Conservation (phyloP, 768 basidiomycete genomes). For the Paxillus rubicundulus region DNA sequence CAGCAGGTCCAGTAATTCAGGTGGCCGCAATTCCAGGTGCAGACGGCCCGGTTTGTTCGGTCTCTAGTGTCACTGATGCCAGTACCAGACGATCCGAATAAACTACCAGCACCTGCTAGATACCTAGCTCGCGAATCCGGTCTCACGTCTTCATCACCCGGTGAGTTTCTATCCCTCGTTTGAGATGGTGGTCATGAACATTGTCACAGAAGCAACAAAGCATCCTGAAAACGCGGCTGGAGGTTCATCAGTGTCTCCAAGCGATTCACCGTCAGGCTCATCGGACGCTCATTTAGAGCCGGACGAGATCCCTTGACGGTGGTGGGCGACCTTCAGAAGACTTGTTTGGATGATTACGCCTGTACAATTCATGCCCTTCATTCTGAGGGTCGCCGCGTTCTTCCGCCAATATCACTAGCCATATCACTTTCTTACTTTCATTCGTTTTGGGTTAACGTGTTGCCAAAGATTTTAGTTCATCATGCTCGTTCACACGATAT, state of each 20-base stretch:
- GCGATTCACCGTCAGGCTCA: slow-evolving; percentile 8
- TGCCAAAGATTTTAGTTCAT: slow-evolving; percentile 17
- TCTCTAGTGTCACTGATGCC: slow-evolving; percentile 10
- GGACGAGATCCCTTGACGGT: slow-evolving; percentile 40
- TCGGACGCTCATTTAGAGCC: slow-evolving; percentile 13
- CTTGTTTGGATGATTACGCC: slow-evolving; percentile 43
- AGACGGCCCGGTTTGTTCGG: neutral
- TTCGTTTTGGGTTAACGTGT: slow-evolving; percentile 24
- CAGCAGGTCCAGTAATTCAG: slow-evolving; percentile 25
- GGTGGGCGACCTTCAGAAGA: slow-evolving; percentile 48
- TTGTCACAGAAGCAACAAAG: slow-evolving; percentile 15
- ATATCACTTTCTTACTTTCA: slow-evolving; percentile 24
- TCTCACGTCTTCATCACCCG: slow-evolving; percentile 1
- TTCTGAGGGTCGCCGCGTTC: slow-evolving; percentile 49
- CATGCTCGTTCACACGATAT: slow-evolving; percentile 11
- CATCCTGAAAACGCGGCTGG: slow-evolving; percentile 1
- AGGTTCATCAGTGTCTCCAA: neutral
- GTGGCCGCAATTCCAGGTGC: slow-evolving; percentile 18
- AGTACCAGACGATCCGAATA: slow-evolving; percentile 12
- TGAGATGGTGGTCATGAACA: slow-evolving; percentile 7
- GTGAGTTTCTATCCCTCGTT: slow-evolving; percentile 11
- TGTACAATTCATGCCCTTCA: slow-evolving; percentile 38
- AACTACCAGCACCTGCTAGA: slow-evolving; percentile 1
- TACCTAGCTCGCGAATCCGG: neutral
- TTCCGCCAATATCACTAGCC: slow-evolving; percentile 36